Evolutionary conservation across 192 early-diverging fungal genomes (phyloP), one percentile per base, ranked within the genome.

Genomic region (Entophlyctis luteolus): DNA sequence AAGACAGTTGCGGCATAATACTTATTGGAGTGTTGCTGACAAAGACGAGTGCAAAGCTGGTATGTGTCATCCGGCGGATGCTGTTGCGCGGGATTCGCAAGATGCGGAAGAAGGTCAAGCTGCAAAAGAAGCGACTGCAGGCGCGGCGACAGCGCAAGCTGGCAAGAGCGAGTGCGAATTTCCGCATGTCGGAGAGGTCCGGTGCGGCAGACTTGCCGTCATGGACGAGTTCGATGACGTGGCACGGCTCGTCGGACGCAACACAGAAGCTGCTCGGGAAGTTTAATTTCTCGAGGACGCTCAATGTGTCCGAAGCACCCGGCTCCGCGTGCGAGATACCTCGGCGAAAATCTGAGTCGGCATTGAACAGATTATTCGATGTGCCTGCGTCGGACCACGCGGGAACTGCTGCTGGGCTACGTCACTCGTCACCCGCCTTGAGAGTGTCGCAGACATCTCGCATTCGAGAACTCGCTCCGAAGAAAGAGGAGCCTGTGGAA

Each of bases 31-130:
- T 58, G 6, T 48, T 68, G 16, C 55, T 68, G 10, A 58, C 67
- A 18, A 27, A 14, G 12, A 48, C 42, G 33, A 8, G 50, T 27
- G 23, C 37, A 23, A 56, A 48, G 22, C 54, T 68, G 16, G 48
- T 68, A n/a, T 31, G 3, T 3, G 14, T 49, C 8, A 56, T 68
- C 23, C 67, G 67, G 4, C 28, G 4, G 23, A 58, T 56, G 14
- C 31, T 68, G 4, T 38, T 68, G 2, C 67, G 56, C 0, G 67
- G 67, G 18, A 68, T 68, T 25, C 67, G 67, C 27, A 48, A 68
- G 4, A 36, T 59, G 38, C 53, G 67, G 0, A 25, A 27, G 5
- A 35, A 34, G 4, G 67, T 48, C 4, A 46, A 45, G 1, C 39
- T 28, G 6, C 67, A 55, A 6, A 56, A 59, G 22, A n/a, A 35